Conservation (phyloP, 2,329 filamentous ascomycete genomes). For the Periglandula ipomoeae region DNA sequence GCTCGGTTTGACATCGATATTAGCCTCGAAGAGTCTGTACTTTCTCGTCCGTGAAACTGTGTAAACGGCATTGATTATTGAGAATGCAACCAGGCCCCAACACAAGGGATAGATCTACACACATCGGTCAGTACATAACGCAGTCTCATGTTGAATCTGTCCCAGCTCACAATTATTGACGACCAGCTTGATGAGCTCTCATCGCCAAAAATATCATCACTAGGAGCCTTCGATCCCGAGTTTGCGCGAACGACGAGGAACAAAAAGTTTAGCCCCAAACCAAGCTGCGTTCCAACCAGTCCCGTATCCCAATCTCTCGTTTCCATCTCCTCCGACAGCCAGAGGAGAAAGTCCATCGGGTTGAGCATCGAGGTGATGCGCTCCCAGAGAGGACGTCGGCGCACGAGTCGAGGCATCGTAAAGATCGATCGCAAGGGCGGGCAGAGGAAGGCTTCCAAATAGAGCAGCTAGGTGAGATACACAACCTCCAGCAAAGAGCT, state of each 20-base stretch:
- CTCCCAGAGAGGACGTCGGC: conserved; percentile 68
- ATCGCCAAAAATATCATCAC: conserved; percentile 82
- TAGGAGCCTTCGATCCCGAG: conserved; percentile 41
- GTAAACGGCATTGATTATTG: conserved; percentile 69
- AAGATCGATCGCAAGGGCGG: neutral
- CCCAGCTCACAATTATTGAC: conserved; percentile 42
- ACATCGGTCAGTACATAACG: neutral
- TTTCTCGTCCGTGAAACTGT: conserved; percentile 73
- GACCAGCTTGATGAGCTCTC: conserved; percentile 56
- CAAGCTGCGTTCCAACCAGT: conserved; percentile 65
- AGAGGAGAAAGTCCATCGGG: conserved; percentile 81
- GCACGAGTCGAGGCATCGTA: conserved; percentile 68
- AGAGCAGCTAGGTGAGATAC: neutral
- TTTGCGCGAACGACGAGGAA: conserved; percentile 82
- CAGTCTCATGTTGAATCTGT: neutral
- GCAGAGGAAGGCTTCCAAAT: neutral
- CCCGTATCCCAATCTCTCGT: conserved; percentile 85
- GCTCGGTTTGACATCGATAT: conserved; percentile 63
- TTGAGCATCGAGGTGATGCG: conserved; percentile 75
- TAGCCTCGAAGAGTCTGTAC: conserved; percentile 85
- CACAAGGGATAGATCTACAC: conserved; percentile 58
- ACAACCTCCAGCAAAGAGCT: neutral
- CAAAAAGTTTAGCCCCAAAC: conserved; percentile 64
- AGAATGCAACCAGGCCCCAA: conserved; percentile 58
- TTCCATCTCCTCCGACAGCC: conserved; percentile 87